A percentile compares a stretch with the other conserved stretches of the same genome.
Evolutionary conservation across 345 rosid genomes (phyloP).

Genomic region (Toxicodendron radicans): DNA sequence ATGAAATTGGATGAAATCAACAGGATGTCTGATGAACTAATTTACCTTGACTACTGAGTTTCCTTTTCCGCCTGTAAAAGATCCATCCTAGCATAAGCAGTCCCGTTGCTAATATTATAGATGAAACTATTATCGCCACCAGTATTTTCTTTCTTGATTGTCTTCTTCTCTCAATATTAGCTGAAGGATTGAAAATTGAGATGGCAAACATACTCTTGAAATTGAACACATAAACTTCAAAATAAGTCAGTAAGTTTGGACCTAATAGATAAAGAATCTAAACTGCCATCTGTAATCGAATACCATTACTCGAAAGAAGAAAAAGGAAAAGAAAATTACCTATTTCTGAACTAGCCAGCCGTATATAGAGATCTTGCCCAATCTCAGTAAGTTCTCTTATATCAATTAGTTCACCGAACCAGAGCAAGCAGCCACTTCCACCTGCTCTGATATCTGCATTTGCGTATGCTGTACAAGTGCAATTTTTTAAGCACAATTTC

Average conservation of each 20-base stretch:
- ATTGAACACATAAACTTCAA: background rate
- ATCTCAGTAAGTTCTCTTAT: slow-evolving; percentile 6
- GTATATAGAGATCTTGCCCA: slow-evolving; percentile 16
- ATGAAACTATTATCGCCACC: slow-evolving; percentile 19
- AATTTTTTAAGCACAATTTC: slow-evolving; percentile 24
- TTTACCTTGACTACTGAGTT: slow-evolving; percentile 16
- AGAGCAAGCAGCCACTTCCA: slow-evolving; percentile 27
- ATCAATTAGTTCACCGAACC: slow-evolving; percentile 32
- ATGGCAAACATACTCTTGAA: background rate
- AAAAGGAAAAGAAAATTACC: background rate
- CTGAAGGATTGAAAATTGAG: background rate
- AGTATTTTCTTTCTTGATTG: slow-evolving; percentile 4
- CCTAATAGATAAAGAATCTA: background rate
- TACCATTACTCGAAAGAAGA: background rate
- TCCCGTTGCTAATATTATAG: slow-evolving; percentile 13
- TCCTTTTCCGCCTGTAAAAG: slow-evolving; percentile 4
- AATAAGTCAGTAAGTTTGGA: background rate
- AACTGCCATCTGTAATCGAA: background rate
- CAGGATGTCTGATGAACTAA: background rate
- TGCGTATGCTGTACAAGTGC: slow-evolving; percentile 33
- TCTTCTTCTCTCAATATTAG: background rate
- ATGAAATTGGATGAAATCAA: background rate
- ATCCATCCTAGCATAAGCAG: slow-evolving; percentile 14
- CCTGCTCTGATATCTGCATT: slow-evolving; percentile 16
- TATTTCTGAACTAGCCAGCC: slow-evolving; percentile 22